Evolutionary conservation across 2,329 filamentous ascomycete species (phyloP).

Genomic region (Fusarium penzigii): DNA sequence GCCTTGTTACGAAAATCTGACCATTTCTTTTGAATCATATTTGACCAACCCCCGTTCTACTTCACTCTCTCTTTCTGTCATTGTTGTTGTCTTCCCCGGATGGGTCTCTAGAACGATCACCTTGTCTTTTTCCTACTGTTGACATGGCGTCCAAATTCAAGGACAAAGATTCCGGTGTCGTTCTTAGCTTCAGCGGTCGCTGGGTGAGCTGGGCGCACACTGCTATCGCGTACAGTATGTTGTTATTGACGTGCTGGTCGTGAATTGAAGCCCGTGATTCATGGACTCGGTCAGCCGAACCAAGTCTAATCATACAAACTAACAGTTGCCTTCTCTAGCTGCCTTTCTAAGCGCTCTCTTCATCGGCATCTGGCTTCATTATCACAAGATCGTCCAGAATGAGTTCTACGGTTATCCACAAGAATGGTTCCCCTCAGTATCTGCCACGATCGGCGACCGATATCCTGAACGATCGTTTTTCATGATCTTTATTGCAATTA

Average conservation of each 20-base stretch:
- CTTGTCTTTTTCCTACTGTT: constrained; percentile 20
- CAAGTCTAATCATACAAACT: constrained; percentile 11
- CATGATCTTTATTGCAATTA: constrained; percentile 95
- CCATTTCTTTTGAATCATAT: constrained; percentile 18
- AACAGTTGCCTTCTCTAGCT: constrained; percentile 45
- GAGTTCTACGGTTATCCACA: constrained; percentile 92
- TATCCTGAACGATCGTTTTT: constrained; percentile 97
- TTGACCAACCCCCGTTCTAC: background rate
- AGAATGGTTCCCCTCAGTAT: constrained; percentile 97
- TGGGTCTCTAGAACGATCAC: constrained; percentile 28
- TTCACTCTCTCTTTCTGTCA: constrained; percentile 16
- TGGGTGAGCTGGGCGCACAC: constrained; percentile 94
- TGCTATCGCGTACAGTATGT: constrained; percentile 73
- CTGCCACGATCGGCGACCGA: constrained; percentile 93
- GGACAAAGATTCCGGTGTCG: constrained; percentile 63
- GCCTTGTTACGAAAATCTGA: constrained; percentile 24
- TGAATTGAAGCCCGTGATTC: background rate
- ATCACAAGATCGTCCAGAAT: constrained; percentile 96
- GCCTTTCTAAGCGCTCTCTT: constrained; percentile 86
- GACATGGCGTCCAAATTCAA: constrained; percentile 54
- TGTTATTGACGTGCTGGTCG: background rate
- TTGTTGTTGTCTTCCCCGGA: constrained; percentile 28
- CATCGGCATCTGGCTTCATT: constrained; percentile 81
- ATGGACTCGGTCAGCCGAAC: background rate
- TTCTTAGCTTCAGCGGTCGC: constrained; percentile 74